phyloP scores from a whole-genome alignment of 768 basidiomycete genomes.

The Boletellus ananas region DNA sequence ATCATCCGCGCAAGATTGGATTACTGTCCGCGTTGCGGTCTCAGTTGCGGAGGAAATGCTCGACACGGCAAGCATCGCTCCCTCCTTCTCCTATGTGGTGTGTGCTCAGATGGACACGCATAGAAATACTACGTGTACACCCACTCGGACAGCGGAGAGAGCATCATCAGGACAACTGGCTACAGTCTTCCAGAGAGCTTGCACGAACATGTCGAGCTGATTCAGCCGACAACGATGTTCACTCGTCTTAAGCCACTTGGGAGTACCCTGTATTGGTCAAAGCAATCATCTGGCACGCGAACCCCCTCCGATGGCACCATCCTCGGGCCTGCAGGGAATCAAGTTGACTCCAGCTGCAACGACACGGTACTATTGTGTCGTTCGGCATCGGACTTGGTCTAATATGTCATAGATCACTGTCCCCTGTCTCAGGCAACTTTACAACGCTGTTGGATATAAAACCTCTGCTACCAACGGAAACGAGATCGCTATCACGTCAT shows the following conservation, averaged over 20 bases:
- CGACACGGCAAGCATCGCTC: conserved; percentile 47
- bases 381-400: neutral
- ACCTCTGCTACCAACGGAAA: conserved; percentile 43
- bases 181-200: conserved; percentile 64
- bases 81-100: neutral
- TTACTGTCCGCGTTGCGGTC: conserved; percentile 56
- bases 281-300: neutral
- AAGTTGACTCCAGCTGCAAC: conserved; percentile 49
- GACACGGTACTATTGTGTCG: conserved; percentile 17
- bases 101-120: neutral
- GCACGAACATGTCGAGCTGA: conserved; percentile 57
- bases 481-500: conserved; percentile 52
- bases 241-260: conserved; percentile 42
- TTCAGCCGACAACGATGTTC: conserved; percentile 74
- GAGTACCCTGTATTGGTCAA: conserved; percentile 37
- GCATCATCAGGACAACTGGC: conserved; percentile 59
- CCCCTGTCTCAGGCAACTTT: conserved; percentile 50
- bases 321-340: conserved; percentile 32
- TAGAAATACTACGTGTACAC: conserved; percentile 65
- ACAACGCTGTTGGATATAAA: conserved; percentile 47
- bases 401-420: conserved; percentile 42
- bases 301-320: conserved; percentile 12
- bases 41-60: conserved; percentile 64
- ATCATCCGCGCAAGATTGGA: conserved; percentile 69
- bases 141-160: conserved; percentile 49